A percentile compares a stretch with the other conserved stretches of the same genome.
phyloP scores from a whole-genome alignment of 2,329 filamentous ascomycete genomes.

The Penicillium sp. region DNA sequence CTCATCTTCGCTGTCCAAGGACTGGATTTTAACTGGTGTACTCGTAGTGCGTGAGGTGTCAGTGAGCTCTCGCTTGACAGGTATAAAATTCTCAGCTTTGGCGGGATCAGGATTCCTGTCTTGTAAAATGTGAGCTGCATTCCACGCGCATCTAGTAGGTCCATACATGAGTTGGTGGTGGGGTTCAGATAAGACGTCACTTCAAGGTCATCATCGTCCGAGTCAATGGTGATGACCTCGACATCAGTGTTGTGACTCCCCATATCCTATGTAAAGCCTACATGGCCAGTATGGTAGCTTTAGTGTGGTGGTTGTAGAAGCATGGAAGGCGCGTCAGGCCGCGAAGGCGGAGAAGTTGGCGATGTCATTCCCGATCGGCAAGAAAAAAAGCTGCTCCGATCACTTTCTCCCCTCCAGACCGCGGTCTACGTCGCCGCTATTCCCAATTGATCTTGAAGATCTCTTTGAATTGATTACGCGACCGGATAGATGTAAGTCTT shows the following conservation, averaged over 20 bases:
- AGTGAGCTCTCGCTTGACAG: conserved; percentile 4
- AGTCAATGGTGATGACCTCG: conserved; percentile 30
- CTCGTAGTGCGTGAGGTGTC: conserved; percentile 13
- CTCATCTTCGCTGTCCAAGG: conserved; percentile 29
- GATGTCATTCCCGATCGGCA: conserved; percentile 25
- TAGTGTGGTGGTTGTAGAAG: not conserved
- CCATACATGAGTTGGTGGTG: conserved; percentile 13
- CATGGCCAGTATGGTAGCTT: not conserved
- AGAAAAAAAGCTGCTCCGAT: conserved; percentile 15
- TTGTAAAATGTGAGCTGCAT: conserved; percentile 21
- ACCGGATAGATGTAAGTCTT: not conserved
- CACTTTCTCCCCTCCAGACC: conserved; percentile 2
- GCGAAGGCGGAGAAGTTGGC: conserved; percentile 27
- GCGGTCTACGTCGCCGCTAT: conserved; percentile 2
- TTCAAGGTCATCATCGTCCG: conserved; percentile 46
- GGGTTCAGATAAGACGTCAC: conserved; percentile 29
- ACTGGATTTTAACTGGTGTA: conserved; percentile 22
- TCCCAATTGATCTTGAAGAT: conserved; percentile 2
- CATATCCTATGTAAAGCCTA: conserved; percentile 18
- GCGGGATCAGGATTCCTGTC: not conserved
- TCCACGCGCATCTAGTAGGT: conserved; percentile 7
- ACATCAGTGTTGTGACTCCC: conserved; percentile 7
- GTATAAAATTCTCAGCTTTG: not conserved
- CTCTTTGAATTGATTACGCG: not conserved
- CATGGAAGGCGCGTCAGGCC: conserved; percentile 2